phyloP scores from a whole-genome alignment of 805 yeast species.

The Sugiyamaella chiloensis region DNA sequence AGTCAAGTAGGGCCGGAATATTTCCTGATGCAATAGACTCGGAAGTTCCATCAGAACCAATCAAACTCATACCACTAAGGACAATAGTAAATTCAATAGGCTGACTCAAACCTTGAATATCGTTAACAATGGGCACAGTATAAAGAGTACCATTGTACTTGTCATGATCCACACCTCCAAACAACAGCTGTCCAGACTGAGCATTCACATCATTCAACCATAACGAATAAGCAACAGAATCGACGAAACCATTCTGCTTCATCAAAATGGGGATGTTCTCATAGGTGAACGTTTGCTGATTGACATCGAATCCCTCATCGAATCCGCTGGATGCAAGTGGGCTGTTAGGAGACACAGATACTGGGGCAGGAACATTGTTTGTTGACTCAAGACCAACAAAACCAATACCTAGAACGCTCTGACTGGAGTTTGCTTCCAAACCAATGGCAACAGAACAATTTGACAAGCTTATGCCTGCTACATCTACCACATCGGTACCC shows the following conservation, averaged over 20 bases:
- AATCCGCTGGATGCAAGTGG: not conserved
- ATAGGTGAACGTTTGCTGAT: constrained; percentile 36
- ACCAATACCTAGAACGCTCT: constrained; percentile 48
- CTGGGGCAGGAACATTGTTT: constrained; percentile 7
- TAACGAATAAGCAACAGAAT: constrained; percentile 43
- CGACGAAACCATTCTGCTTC: constrained; percentile 44
- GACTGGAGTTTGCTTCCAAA: constrained; percentile 55
- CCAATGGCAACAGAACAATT: constrained; percentile 73
- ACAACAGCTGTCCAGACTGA: constrained; percentile 38
- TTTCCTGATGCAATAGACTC: constrained; percentile 9
- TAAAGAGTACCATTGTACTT: constrained; percentile 40
- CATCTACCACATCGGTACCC: constrained; percentile 57
- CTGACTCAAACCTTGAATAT: constrained; percentile 8
- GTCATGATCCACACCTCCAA: constrained; percentile 45
- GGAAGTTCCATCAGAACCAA: constrained; percentile 5
- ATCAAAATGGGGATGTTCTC: constrained; percentile 62
- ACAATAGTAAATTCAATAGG: constrained; percentile 9
- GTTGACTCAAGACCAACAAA: constrained; percentile 33
- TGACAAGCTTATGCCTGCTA: constrained; percentile 48
- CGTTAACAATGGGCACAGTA: constrained; percentile 32
- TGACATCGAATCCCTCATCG: constrained; percentile 12
- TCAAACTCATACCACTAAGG: constrained; percentile 12
- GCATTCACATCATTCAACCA: constrained; percentile 38
- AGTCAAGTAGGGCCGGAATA: constrained; percentile 48
- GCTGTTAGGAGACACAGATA: constrained; percentile 1